Base-by-base conservation (phyloP, 2,329 filamentous ascomycete genomes). In the Arthrobotrys conoides region DNA sequence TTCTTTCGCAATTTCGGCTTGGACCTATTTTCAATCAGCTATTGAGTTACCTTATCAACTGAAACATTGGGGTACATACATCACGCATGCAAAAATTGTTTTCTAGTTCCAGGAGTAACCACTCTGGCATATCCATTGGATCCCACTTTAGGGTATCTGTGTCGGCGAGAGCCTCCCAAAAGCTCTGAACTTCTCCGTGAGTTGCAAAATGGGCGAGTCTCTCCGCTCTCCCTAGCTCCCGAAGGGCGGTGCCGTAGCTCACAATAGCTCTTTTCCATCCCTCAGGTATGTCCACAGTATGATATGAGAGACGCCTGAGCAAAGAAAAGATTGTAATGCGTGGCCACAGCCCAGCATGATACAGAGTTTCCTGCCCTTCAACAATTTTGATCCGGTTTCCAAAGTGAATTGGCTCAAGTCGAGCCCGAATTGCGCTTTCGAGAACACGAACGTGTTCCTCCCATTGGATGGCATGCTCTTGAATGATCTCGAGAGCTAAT, bases 71-170 rank as follows among this genome's bases (percentile, higher is more conserved):
- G 24, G 14, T 38, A 51, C 66, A 48, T 71, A 76, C 75, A 0
- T 85, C 82, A 0, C 92, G 87, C 8, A 93, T 89, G 8, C 90
- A 81, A 1, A 93, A 83, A 73, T 91, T 87, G 0, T 87, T 86
- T 65, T 93, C 91, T 14, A 93, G 87, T 79, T 93, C 91, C 0
- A 93, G 83, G 0, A 93, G 84, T 0, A 93, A 82, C 88, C 90
- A 92, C 81, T 93, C 90, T 0, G 89, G 86, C 36, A 87, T 83
- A 0, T 88, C 83, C 0, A 82, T n/a, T 0, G 89, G 87, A 1
- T 85, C 81, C 90, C 90, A 92, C 33, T 90, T 88, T 0, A 36
- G 61, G 88, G 88, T 0, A 70, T 72, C 0, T 87, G 73, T 76
- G 89, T 88, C 9, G 81, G 83, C 0, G 6, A 78, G 68, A 22